Conservation (phyloP, 768 basidiomycete genomes). For the Suillus clintonianus region DNA sequence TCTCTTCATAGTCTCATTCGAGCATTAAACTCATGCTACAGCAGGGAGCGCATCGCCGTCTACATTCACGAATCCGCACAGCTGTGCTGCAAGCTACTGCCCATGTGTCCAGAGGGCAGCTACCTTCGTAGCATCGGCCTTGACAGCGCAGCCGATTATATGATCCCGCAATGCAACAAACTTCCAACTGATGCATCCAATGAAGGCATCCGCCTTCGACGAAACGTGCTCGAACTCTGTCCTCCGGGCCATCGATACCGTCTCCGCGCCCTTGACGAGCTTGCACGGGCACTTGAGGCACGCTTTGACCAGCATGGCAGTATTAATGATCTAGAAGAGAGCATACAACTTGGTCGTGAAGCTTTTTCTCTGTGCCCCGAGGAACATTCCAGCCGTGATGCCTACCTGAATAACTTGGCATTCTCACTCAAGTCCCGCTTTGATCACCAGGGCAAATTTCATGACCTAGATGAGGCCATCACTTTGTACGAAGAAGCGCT, state of each 20-base stretch:
- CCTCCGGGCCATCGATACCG: background rate
- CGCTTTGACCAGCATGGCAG: conserved; percentile 6
- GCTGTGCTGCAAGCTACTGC: background rate
- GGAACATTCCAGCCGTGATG: conserved; percentile 5
- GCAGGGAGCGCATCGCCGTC: background rate
- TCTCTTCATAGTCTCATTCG: conserved; percentile 14
- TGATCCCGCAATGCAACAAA: background rate
- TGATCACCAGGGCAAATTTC: conserved; percentile 3
- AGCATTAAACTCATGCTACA: conserved; percentile 9
- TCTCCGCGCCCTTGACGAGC: background rate
- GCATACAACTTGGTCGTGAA: background rate
- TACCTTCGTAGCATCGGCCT: background rate
- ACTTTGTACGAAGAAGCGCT: background rate
- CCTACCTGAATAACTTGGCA: conserved; percentile 11
- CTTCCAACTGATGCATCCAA: background rate
- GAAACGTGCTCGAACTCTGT: background rate
- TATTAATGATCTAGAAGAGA: conserved; percentile 9
- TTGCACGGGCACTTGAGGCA: background rate
- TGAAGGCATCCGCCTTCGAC: background rate
- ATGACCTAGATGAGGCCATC: background rate
- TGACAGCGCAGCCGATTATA: background rate
- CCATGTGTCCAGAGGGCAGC: background rate
- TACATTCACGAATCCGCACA: conserved; percentile 16
- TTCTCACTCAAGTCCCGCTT: conserved; percentile 9
- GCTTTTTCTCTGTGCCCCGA: conserved; percentile 13